Evolutionary conservation across 768 basidiomycete genomes (phyloP).

Genomic region (Lanmaoa rubissima): DNA sequence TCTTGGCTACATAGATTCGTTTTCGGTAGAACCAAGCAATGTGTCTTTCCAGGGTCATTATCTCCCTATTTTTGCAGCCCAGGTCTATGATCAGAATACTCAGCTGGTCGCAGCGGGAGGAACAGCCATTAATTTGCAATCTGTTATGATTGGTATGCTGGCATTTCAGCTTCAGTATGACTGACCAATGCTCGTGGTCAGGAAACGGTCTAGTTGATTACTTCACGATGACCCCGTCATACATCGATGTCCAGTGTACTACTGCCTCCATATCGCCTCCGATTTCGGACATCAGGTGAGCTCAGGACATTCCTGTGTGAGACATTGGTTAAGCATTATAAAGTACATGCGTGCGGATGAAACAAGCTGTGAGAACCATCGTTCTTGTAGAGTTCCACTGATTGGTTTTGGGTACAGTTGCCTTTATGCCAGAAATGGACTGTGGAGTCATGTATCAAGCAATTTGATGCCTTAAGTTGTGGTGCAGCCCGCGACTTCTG

Average conservation of each 20-base stretch:
- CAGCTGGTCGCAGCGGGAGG: slow-evolving; percentile 40
- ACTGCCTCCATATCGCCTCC: slow-evolving; percentile 42
- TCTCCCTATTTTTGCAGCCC: slow-evolving; percentile 45
- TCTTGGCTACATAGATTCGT: background rate
- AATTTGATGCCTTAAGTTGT: slow-evolving; percentile 66
- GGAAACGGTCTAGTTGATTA: slow-evolving; percentile 43
- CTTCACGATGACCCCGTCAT: slow-evolving; percentile 36
- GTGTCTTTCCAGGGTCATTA: slow-evolving; percentile 41
- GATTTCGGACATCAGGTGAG: slow-evolving; percentile 12
- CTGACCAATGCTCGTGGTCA: slow-evolving; percentile 1
- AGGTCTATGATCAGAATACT: slow-evolving; percentile 45
- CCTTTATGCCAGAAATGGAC: slow-evolving; percentile 64
- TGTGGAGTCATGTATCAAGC: slow-evolving; percentile 55
- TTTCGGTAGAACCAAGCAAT: background rate
- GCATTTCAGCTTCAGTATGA: background rate
- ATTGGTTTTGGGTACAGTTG: slow-evolving; percentile 39
- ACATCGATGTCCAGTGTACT: slow-evolving; percentile 53
- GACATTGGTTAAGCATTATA: background rate
- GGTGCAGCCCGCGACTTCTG: slow-evolving; percentile 66
- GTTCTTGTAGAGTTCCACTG: background rate
- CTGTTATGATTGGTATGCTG: slow-evolving; percentile 42
- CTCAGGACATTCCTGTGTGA: background rate
- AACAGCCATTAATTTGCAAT: slow-evolving; percentile 45
- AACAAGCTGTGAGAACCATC: slow-evolving; percentile 31
- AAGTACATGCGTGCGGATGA: slow-evolving; percentile 39